Evolutionary conservation across 768 basidiomycete species (phyloP).

Genomic region (Termitomyces sp.): DNA sequence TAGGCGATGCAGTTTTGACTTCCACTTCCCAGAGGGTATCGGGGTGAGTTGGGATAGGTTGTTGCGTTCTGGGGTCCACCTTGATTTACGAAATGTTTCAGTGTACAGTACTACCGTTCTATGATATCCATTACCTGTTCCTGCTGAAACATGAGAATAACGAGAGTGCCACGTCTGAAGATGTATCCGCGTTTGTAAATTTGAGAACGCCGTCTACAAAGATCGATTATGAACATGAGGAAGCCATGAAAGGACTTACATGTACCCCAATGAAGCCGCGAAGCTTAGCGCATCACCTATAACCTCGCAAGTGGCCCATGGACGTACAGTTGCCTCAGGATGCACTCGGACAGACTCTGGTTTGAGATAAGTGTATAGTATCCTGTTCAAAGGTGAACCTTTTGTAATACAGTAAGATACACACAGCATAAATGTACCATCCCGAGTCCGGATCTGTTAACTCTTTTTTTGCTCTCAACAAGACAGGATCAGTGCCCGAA

Average conservation of each 20-base stretch:
- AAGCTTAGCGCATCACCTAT: conserved; percentile 77
- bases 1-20: conserved; percentile 77
- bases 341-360: conserved; percentile 81
- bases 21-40: conserved; percentile 87
- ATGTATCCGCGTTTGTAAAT: conserved; percentile 79
- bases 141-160: conserved; percentile 83
- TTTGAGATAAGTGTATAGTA: conserved; percentile 75
- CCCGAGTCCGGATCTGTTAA: conserved; percentile 54
- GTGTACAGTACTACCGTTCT: conserved; percentile 1
- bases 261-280: conserved; percentile 74
- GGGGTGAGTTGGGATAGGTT: conserved; percentile 70
- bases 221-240: neutral
- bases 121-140: conserved; percentile 51
- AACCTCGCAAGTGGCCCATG: conserved; percentile 78
- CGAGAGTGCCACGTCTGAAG: conserved; percentile 63
- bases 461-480: conserved; percentile 74
- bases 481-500: conserved; percentile 55
- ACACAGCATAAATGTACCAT: conserved; percentile 45
- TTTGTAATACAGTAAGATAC: neutral
- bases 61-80: conserved; percentile 72
- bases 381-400: conserved; percentile 36
- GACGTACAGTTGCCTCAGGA: conserved; percentile 82
- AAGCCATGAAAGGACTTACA: conserved; percentile 35
- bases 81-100: conserved; percentile 21
- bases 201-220: conserved; percentile 57